phyloP scores from a whole-genome alignment of 495 filamentous ascomycete species.

The Pyrenopolyporus hunteri region DNA sequence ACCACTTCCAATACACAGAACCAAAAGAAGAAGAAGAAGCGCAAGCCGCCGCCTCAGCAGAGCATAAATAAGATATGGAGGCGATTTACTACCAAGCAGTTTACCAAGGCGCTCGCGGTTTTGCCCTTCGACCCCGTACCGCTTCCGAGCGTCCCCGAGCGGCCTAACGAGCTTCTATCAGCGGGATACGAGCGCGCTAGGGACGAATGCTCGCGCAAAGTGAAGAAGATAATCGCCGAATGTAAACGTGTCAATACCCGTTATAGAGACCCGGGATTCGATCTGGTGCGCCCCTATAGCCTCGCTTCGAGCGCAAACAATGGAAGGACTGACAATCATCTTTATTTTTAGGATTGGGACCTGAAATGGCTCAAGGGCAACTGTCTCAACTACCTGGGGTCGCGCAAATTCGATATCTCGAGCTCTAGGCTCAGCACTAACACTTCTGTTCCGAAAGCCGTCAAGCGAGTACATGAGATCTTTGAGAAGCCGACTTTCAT shows the following conservation, averaged over 20 bases:
- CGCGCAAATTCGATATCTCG: slow-evolving; percentile 50
- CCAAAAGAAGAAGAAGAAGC: slow-evolving; percentile 60
- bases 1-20: slow-evolving; percentile 27
- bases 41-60: slow-evolving; percentile 72
- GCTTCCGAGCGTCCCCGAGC: slow-evolving; percentile 51
- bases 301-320: slow-evolving; percentile 33
- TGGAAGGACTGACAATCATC: slow-evolving; percentile 34
- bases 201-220: slow-evolving; percentile 74
- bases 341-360: slow-evolving; percentile 53
- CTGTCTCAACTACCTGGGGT: slow-evolving; percentile 54
- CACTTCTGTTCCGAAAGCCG: slow-evolving; percentile 61
- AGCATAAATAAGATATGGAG: slow-evolving; percentile 81
- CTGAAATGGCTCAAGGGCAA: slow-evolving; percentile 56
- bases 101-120: slow-evolving; percentile 54
- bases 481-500: slow-evolving; percentile 88
- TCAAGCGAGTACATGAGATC: slow-evolving; percentile 81
- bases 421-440: slow-evolving; percentile 48
- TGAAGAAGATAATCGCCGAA: slow-evolving; percentile 85
- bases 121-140: slow-evolving; percentile 57
- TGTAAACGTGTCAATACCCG: slow-evolving; percentile 86
- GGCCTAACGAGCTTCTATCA: slow-evolving; percentile 54
- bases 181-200: slow-evolving; percentile 78
- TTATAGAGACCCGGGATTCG: slow-evolving; percentile 88
- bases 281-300: slow-evolving; percentile 63
- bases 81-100: slow-evolving; percentile 70